phyloP scores from a whole-genome alignment of 345 rosid species.

The Lepidium africanum region DNA sequence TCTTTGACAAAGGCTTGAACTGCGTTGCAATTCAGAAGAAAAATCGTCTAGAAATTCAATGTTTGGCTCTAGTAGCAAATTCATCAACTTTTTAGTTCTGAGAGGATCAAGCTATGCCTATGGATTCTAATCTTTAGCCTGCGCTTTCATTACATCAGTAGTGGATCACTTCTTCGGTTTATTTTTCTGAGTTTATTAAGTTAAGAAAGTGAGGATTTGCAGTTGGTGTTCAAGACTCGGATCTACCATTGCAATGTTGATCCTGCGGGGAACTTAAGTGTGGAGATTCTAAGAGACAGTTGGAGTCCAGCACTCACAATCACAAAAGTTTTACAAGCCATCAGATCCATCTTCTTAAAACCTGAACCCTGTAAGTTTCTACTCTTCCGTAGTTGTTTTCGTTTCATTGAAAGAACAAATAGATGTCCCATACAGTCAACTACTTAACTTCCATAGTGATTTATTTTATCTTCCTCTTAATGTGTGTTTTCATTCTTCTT shows the following conservation, averaged over 20 bases:
- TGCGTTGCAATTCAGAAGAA: background rate
- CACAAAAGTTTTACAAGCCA: conserved; percentile 63
- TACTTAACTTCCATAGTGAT: background rate
- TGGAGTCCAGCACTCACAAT: conserved; percentile 97
- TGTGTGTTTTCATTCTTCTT: background rate
- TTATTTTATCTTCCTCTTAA: background rate
- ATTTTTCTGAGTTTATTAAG: conserved; percentile 6
- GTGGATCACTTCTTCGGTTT: background rate
- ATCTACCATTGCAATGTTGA: conserved; percentile 93
- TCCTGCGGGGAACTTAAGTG: conserved; percentile 52
- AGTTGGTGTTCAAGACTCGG: conserved; percentile 83
- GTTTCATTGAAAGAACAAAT: background rate
- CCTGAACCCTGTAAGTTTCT: conserved; percentile 62
- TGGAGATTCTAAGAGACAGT: conserved; percentile 68
- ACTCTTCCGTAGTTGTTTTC: background rate
- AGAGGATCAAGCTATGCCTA: background rate
- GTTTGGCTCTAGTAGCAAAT: background rate
- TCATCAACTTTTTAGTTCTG: background rate
- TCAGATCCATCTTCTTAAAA: conserved; percentile 68
- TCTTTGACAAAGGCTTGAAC: background rate
- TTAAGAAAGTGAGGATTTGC: conserved; percentile 16
- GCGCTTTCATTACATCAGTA: background rate
- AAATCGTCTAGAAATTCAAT: background rate
- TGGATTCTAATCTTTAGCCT: background rate
- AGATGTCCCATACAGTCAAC: background rate